Base-by-base conservation (phyloP, 78 protist genomes). In the Dictyostelium intermedium region DNA sequence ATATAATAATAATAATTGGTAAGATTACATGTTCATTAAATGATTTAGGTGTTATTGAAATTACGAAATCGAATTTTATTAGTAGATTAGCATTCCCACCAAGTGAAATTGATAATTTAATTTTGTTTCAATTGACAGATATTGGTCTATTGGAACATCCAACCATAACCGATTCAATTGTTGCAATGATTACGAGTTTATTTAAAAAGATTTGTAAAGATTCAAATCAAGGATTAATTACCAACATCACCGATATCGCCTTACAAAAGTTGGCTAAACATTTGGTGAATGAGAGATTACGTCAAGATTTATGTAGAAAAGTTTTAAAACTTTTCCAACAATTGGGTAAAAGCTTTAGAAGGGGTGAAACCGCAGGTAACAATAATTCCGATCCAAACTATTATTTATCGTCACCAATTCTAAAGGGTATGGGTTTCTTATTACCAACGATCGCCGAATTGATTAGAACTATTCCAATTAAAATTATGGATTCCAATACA, bases 351-450 rank as follows among this genome's bases (percentile, higher is more conserved):
- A 56, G 63, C 30, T 41, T 92, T 30, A 73, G 63, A 45, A 61
- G 80, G 1, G 18, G 41, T 37, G 47, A 50, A 79, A 56, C 74
- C 32, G 34, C 23, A 1, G 63, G 63, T 13, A 13, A n/a, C 13
- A 76, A 70, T 13, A 34, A 35, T 20, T 32, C 34, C 4, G 95
- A 91, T 74, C 91, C 84, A n/a, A 72, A 72, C 10, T 74, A 81
- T 27, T 72, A 72, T 35, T 30, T 79, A 5, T 66, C 96, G 16
- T 84, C 92, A 23, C 96, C 96, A 8, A 80, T 84, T 14, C 79
- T 92, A n/a, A 85, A 92, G 45, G 96, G 96, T 70, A 92, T 92
- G 96, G 96, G 96, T 23, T 92, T 81, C 72, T 39, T 92, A 41
- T 78, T 92, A 39, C 96, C 96, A 39, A 86, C 92, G 0, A 80